Evolutionary conservation across 257 asterid genomes (phyloP), one percentile per base, ranked within the genome.

Genomic region (Anisodus tanguticus): DNA sequence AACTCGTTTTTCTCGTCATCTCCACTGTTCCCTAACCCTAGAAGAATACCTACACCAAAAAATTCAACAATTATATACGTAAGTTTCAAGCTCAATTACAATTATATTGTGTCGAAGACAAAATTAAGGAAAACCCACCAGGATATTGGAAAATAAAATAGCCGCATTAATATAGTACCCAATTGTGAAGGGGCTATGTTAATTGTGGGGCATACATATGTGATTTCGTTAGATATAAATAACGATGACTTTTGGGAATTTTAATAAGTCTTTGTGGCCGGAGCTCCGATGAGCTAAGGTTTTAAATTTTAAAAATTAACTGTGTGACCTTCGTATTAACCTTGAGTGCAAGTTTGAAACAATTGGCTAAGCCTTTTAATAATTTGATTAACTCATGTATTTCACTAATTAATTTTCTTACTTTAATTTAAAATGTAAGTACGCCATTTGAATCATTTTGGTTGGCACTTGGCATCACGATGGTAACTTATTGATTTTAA

Each of bases 1-100:
- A 54, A 80, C 88, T 91, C 69, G 90, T 67, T 88, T 89, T 95
- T 85, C 93, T 88, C 58, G 91, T 87, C 80, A 91, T 86, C 86
- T 83, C 79, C 89, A 43, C 82, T 4, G 64, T 53, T 53, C 63
- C 8, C 39, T 31, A 77, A 77, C 31, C 82, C 82, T 77, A 77
- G 49, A 71, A 71, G 12, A 5, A 26, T 41, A 49, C 5, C 80
- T 72, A 49, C 63, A 76, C 81, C 49, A 26, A 5, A 53, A 51
- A 74, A 77, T 53, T 76, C 64, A 53, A 77, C 26, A 31, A 26
- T 7, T 53, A 4, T 9, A 77, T 77, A 53, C 77, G 12, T 31
- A 31, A 31, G 35, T 31, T 31, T 31, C 35, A 31, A 31, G 35
- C 1, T 31, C 74, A 67, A 13, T 67, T 67, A 7, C 22, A 67